Evolutionary conservation across 805 yeast genomes (phyloP).

Genomic region (Hermanozyma aechmeae): DNA sequence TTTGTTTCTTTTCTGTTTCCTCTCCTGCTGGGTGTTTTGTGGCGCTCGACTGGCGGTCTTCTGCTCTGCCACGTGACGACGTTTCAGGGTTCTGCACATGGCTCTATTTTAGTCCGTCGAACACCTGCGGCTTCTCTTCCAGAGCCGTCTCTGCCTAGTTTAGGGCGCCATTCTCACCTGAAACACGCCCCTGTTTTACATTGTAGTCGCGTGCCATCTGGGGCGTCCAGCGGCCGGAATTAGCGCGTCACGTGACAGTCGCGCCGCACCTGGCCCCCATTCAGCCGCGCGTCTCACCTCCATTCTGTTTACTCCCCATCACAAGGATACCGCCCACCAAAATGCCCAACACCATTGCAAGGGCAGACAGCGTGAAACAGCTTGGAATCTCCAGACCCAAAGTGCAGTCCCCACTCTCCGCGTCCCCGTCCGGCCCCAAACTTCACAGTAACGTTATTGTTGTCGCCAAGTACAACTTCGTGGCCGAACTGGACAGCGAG

Average conservation of each 20-base stretch:
- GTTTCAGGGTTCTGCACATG: too few relatives aligned
- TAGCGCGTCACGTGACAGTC: too few relatives aligned
- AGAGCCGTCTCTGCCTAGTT: too few relatives aligned
- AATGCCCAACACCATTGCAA: conserved; percentile 7
- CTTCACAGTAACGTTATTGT: conserved; percentile 28
- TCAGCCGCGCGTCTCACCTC: background rate
- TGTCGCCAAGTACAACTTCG: conserved; percentile 33
- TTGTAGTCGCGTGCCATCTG: too few relatives aligned
- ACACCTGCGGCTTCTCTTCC: too few relatives aligned
- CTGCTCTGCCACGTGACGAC: conserved; percentile 1
- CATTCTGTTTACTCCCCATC: background rate
- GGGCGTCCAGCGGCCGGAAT: too few relatives aligned
- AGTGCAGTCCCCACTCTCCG: too few relatives aligned
- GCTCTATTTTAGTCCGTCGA: too few relatives aligned
- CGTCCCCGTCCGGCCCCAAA: conserved; percentile 5
- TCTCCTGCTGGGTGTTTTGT: background rate
- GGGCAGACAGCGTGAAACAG: conserved; percentile 9
- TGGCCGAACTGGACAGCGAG: conserved; percentile 36
- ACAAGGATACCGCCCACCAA: background rate
- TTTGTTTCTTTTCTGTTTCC: background rate
- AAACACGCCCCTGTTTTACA: too few relatives aligned
- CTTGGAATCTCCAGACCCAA: conserved; percentile 13
- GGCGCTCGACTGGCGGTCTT: conserved; percentile 1
- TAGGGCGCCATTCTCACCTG: too few relatives aligned
- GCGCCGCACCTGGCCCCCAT: conserved; percentile 5